Conservation (phyloP, 805 yeast genomes). For the Scheffersomyces spartinae region DNA sequence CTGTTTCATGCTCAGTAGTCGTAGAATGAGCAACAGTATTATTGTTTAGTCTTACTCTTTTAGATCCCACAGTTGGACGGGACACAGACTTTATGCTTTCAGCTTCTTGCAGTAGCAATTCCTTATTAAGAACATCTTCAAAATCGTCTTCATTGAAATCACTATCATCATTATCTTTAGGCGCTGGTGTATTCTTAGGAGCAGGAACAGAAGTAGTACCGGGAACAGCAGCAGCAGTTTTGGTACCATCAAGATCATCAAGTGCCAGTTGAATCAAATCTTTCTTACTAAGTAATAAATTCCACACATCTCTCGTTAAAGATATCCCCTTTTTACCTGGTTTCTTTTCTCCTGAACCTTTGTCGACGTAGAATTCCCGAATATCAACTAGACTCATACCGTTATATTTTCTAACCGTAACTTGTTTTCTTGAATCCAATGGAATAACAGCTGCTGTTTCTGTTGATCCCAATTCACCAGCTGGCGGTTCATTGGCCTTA, state of each 20-base stretch:
- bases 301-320: slow-evolving; percentile 46
- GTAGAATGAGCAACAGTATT: no score
- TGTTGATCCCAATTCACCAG: no score
- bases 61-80: no score
- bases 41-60: no score
- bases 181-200: not conserved
- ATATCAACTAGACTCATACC: slow-evolving; percentile 64
- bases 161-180: not conserved
- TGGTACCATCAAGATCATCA: slow-evolving; percentile 15
- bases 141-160: not conserved
- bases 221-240: no score
- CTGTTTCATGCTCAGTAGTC: no score
- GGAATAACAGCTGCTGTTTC: no score
- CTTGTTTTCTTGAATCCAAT: slow-evolving; percentile 40
- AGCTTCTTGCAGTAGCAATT: no score
- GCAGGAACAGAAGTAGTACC: not conserved
- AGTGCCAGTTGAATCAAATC: slow-evolving; percentile 43
- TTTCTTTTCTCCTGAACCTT: slow-evolving; percentile 45
- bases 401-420: slow-evolving; percentile 64
- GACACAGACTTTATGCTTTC: no score
- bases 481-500: no score
- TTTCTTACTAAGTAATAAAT: slow-evolving; percentile 30
- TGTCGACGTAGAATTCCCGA: slow-evolving; percentile 59
- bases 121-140: no score
- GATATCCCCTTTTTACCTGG: slow-evolving; percentile 80